Percentiles rank a stretch among this genome's conserved stretches.
Evolutionary conservation across 1,139 yeast species (phyloP).

Genomic region (Pichia sp.): DNA sequence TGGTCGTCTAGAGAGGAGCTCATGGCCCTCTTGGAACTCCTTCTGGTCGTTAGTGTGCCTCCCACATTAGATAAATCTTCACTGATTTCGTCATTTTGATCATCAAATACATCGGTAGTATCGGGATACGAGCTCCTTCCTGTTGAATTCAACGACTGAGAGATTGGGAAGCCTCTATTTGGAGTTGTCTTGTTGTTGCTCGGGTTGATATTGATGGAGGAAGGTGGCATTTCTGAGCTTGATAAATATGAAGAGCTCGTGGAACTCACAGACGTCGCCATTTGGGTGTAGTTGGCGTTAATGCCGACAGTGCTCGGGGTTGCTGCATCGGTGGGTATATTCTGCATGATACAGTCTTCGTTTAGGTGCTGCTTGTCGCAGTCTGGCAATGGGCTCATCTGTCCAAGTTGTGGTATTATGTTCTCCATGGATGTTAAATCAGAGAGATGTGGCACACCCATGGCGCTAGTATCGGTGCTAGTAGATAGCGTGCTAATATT

Average conservation of each 20-base stretch:
- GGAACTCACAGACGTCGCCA: conserved; percentile 6
- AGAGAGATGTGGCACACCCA: no score
- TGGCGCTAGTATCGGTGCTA: no score
- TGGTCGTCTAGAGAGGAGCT: conserved; percentile 30
- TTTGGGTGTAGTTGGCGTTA: neutral
- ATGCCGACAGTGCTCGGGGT: neutral
- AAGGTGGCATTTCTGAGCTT: neutral
- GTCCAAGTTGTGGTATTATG: no score
- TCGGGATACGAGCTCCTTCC: neutral
- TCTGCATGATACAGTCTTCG: no score
- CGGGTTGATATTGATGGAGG: neutral
- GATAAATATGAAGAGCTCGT: conserved; percentile 5
- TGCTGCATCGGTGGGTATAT: no score
- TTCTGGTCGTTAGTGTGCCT: neutral
- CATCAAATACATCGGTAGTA: conserved; percentile 4
- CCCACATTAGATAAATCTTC: neutral
- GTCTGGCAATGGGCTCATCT: no score
- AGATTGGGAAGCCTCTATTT: neutral
- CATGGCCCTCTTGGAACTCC: conserved; percentile 30
- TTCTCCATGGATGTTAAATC: no score
- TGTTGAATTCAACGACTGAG: conserved; percentile 1
- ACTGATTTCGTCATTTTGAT: neutral
- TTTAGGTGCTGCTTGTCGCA: no score
- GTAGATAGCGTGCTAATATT: no score
- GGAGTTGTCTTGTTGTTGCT: neutral